Evolutionary conservation across 345 rosid genomes (phyloP).

Genomic region (Corymbia maculata): DNA sequence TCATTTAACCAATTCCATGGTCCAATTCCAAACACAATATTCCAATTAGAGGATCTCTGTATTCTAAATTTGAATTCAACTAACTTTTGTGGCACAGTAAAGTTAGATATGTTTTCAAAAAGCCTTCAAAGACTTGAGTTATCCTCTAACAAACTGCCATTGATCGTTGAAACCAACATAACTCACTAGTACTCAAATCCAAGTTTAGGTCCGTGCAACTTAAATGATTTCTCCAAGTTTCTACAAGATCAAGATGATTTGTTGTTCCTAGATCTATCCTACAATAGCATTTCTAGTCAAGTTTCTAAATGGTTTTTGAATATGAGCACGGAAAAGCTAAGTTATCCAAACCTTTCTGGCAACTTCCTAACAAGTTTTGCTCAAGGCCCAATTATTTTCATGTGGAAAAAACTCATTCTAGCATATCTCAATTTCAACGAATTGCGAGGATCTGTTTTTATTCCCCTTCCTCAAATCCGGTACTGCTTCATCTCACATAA

Average conservation of each 20-base stretch:
- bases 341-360: background rate
- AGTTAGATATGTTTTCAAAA: background rate
- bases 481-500: conserved; percentile 5
- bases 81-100: conserved; percentile 1
- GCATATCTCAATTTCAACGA: background rate
- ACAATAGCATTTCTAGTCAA: conserved; percentile 1
- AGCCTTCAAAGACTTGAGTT: background rate
- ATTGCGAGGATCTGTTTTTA: conserved; percentile 5
- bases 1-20: conserved; percentile 3
- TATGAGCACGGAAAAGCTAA: background rate
- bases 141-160: background rate
- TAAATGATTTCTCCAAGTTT: conserved; percentile 5
- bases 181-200: background rate
- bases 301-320: conserved; percentile 9
- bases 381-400: background rate
- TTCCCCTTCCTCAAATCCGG: background rate
- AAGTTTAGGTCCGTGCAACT: conserved; percentile 3
- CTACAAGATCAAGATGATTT: background rate
- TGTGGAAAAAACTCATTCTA: background rate
- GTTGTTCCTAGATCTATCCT: background rate
- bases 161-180: background rate
- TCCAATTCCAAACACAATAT: background rate
- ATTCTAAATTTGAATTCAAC: background rate
- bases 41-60: background rate
- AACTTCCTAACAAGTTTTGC: conserved; percentile 7